phyloP scores from a whole-genome alignment of 2,329 filamentous ascomycete genomes.

The Monosporascus sp. region DNA sequence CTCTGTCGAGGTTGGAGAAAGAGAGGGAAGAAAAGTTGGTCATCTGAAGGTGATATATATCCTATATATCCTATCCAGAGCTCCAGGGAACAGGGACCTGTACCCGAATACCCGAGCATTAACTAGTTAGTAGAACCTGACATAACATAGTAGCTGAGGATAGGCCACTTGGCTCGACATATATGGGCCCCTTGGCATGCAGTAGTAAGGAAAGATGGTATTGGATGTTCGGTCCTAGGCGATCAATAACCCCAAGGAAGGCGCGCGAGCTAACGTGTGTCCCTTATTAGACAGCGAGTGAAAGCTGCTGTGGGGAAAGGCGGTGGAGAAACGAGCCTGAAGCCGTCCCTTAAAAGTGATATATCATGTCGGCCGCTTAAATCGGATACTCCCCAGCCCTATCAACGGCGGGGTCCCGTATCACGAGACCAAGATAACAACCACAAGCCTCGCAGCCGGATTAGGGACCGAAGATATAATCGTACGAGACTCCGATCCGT shows the following conservation, averaged over 20 bases:
- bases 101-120: neutral
- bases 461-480: neutral
- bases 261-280: neutral
- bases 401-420: neutral
- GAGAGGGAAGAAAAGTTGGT: neutral
- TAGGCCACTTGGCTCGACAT: neutral
- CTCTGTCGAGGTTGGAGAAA: neutral
- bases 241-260: neutral
- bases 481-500: neutral
- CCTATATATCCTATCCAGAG: neutral
- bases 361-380: neutral
- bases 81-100: neutral
- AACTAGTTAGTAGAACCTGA: neutral
- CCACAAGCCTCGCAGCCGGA: neutral
- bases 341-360: neutral
- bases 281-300: neutral
- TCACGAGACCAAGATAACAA: neutral
- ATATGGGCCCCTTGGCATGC: neutral
- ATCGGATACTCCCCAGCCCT: neutral
- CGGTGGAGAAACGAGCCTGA: neutral
- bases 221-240: neutral
- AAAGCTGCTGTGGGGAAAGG: neutral
- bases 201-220: neutral
- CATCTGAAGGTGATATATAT: neutral
- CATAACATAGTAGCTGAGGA: neutral